Evolutionary conservation across 2,329 filamentous ascomycete genomes (phyloP), one percentile per base, ranked within the genome.

Genomic region (Phialocephala sp.): DNA sequence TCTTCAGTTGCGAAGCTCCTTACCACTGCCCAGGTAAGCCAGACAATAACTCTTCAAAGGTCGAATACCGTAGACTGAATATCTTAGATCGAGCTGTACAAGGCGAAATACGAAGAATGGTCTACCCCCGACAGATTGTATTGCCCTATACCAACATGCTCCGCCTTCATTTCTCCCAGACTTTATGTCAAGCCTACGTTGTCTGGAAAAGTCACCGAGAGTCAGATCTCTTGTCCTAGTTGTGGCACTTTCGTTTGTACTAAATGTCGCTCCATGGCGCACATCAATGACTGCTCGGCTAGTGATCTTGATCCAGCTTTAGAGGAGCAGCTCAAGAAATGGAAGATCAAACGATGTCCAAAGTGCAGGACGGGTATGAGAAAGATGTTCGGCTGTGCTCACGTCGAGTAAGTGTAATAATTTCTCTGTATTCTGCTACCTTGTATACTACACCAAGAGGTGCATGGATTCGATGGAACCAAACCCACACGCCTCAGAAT

Each of bases 311-410:
- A 81, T 20, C 69, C 75, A 5, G 74, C 75, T 55, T 32, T 77
- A 2, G 74, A 76, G 35, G 63, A 59, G 6, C 71, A 81, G 39
- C 73, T 85, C 1, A 74, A 76, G 57, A 75, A 72, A 50, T 83
- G 79, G 75, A 79, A 80, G 3, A 81, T 83, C 72, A 85, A 83
- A 71, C 76, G 77, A 9, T 85, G 83, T 62, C 83, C 83, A 0
- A 80, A 80, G 62, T 85, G 83, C 66, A 76, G 77, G 1, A 76
- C 80, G n/a, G 83, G 79, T 9, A 73, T 85, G 18, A 77, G 78
- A 67, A 78, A 78, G 61, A 82, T 84, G 79, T 81, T 71, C 65
- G 83, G 83, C 8, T 85, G 83, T 69, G 72, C 73, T 39, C 80
- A 83, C 59, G 80, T 85, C 69, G 72, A 77, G 58, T 64, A 64